Percentiles rank a stretch among this genome's conserved stretches.
phyloP scores from a whole-genome alignment of 139 green algal species.

The Micractinium sp. region DNA sequence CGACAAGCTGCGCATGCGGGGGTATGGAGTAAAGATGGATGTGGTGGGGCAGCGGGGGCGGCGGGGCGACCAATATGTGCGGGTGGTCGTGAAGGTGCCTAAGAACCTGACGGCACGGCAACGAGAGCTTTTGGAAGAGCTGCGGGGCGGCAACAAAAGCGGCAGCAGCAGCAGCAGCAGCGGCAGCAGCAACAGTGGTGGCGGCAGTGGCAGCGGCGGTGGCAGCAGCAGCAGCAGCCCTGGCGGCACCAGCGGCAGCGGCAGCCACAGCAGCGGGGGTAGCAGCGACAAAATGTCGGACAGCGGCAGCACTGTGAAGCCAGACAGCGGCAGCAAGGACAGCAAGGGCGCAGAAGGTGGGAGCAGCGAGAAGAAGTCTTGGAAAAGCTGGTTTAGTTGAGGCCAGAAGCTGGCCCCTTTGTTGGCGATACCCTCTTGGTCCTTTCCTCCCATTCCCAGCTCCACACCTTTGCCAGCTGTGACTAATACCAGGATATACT shows the following conservation, averaged over 20 bases:
- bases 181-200: no score
- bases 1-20: slow-evolving; percentile 72
- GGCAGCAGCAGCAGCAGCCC: not conserved
- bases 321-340: not conserved
- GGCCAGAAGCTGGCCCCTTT: not conserved
- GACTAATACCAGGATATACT: not conserved
- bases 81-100: slow-evolving; percentile 48
- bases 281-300: not conserved
- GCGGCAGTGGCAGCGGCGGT: not conserved
- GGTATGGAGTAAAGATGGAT: slow-evolving; percentile 63
- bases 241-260: not conserved
- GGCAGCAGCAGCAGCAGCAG: not conserved
- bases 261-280: not conserved
- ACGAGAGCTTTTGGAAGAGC: slow-evolving; percentile 26
- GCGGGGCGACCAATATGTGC: slow-evolving; percentile 72
- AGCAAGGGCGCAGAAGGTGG: not conserved
- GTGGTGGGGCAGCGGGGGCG: slow-evolving; percentile 29
- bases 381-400: not conserved
- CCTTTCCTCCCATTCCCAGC: not conserved
- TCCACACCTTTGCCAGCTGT: not conserved
- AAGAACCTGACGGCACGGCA: slow-evolving; percentile 1
- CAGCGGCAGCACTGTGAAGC: not conserved
- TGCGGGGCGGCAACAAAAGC: not conserved
- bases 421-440: not conserved
- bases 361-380: not conserved